Evolutionary conservation across 169 alveolate genomes (phyloP).

Genomic region (Cryptosporidium tyzzeri): DNA sequence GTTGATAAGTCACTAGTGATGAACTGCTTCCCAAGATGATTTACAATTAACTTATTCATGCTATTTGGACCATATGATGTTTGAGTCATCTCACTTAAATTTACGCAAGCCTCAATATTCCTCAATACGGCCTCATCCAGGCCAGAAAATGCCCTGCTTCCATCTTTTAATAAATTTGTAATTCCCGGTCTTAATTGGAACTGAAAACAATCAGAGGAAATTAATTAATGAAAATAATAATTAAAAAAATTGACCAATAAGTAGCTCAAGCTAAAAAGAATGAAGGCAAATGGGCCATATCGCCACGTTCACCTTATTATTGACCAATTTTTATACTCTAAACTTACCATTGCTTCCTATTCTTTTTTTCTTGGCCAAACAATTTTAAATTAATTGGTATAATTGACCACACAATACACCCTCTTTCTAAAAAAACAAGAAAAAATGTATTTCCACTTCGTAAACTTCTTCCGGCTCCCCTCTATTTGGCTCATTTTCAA

Average conservation of each 20-base stretch:
- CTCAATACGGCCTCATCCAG: conserved; percentile 92
- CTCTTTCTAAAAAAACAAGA: conserved; percentile 7
- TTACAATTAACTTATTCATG: conserved; percentile 97
- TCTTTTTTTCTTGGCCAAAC: conserved; percentile 7
- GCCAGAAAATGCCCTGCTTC: conserved; percentile 92
- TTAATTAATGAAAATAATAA: neutral
- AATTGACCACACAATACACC: conserved; percentile 51
- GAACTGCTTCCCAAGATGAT: conserved; percentile 95
- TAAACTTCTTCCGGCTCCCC: conserved; percentile 14
- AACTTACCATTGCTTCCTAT: conserved; percentile 46
- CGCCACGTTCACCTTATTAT: neutral
- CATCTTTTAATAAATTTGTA: conserved; percentile 84
- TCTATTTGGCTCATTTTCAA: conserved; percentile 18
- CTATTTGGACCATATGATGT: conserved; percentile 98
- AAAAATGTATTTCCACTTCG: neutral
- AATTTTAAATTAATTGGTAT: neutral
- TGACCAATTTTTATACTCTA: neutral
- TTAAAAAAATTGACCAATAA: neutral
- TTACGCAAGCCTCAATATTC: conserved; percentile 95
- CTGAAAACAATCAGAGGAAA: conserved; percentile 1
- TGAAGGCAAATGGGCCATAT: neutral
- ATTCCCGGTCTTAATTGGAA: conserved; percentile 78
- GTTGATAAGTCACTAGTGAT: conserved; percentile 97
- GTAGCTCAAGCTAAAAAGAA: neutral
- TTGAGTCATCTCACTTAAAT: conserved; percentile 92